Percentiles rank a stretch among this genome's conserved stretches.
Conservation (phyloP, 129 eudicot species). For the Flaveria trinervia region DNA sequence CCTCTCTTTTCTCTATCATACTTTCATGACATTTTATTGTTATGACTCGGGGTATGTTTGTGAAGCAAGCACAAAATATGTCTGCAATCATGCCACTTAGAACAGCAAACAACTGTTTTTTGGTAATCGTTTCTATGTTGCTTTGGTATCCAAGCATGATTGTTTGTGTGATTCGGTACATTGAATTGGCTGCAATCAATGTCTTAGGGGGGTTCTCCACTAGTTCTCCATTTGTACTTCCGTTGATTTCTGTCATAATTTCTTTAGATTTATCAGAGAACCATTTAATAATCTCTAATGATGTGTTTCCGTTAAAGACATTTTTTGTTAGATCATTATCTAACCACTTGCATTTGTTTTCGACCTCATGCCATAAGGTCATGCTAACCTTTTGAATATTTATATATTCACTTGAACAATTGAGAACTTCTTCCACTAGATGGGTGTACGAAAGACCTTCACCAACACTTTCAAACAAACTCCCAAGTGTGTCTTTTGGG, state of each 20-base stretch:
- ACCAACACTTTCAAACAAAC: slow-evolving; percentile 14
- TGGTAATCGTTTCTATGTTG: background rate
- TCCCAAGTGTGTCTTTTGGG: background rate
- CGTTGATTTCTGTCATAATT: background rate
- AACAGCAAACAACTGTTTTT: slow-evolving; percentile 4
- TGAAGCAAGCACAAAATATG: slow-evolving; percentile 26
- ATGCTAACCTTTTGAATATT: slow-evolving; percentile 21
- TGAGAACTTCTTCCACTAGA: slow-evolving; percentile 32
- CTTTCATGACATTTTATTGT: slow-evolving; percentile 19
- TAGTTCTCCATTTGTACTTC: background rate
- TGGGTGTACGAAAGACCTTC: slow-evolving; percentile 29
- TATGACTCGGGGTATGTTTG: slow-evolving; percentile 34
- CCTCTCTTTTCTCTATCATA: slow-evolving; percentile 32
- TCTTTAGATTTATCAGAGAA: slow-evolving; percentile 28
- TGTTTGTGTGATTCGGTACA: slow-evolving; percentile 42
- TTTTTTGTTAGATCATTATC: slow-evolving; percentile 13
- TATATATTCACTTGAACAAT: background rate
- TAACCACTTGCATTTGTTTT: slow-evolving; percentile 31
- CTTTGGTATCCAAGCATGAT: slow-evolving; percentile 13
- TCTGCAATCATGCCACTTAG: slow-evolving; percentile 34
- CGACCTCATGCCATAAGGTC: slow-evolving; percentile 38
- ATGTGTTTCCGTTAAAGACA: slow-evolving; percentile 9
- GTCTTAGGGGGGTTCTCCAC: slow-evolving; percentile 6
- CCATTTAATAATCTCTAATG: slow-evolving; percentile 26
- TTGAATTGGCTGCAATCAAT: slow-evolving; percentile 45